Evolutionary conservation across 2,329 filamentous ascomycete species (phyloP), one percentile per base, ranked within the genome.

Genomic region (Sordariomycetes sp.): DNA sequence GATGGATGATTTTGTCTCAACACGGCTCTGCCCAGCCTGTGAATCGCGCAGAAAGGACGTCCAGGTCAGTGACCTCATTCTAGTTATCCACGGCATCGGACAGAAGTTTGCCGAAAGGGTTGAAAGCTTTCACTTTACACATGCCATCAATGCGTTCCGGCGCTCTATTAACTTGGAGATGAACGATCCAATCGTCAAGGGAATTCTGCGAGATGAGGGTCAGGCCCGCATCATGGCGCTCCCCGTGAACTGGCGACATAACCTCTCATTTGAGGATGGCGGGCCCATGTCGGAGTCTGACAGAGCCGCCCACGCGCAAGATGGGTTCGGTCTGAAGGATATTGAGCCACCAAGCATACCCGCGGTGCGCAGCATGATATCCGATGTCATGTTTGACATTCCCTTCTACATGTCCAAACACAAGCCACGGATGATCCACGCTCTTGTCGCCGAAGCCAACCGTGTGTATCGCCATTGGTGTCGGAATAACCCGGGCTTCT

Each of bases 371-470:
- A 89, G 87, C 65, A 84, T 99, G 67, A 95, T 99, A 60, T 95
- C 89, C 50, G 94, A 99, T 68, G 90, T 99, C 64, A 96, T 99
- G 90, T 86, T 97, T 54, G 94, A 99, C 67, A 92, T 99, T 54
- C 94, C 94, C 0, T 97, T 96, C 67, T 99, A 97, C 72, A 85
- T 99, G 72, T 97, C 92, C 0, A 88, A 95, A 59, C 92, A 97
- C 71, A 96, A 97, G 65, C 82, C 86, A 3, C 96, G 90, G 69
- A 97, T 99, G 91, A 87, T 96, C 55, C 80, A 85, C 51, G 91
- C 94, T 1, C 84, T 96, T 53, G 85, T 95, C 48, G 80, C 80
- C 59, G 94, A 99, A 72, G 92, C 94, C 8, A 99, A 99, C 65
- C 82, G 92, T 5, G 89, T 99, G n/a, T 97, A 96, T 67, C 82